phyloP scores from a whole-genome alignment of 1,139 yeast genomes.

The Pichiaceae sp. region DNA sequence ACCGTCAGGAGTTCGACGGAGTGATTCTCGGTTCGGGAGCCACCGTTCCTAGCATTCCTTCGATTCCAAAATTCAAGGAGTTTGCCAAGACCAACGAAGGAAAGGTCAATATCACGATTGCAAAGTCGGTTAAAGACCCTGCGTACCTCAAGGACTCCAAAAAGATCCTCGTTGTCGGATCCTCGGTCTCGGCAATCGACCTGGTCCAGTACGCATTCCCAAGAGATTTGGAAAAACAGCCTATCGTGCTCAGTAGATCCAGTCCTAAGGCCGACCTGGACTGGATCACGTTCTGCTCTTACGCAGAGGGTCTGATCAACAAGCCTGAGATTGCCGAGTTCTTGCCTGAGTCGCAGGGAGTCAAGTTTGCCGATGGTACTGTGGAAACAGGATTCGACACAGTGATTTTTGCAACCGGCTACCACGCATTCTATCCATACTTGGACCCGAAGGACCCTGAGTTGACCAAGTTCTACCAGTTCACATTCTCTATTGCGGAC shows the following conservation, averaged over 20 bases:
- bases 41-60: conserved; percentile 38
- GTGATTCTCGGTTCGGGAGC: conserved; percentile 41
- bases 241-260: conserved; percentile 8
- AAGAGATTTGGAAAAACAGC: conserved; percentile 11
- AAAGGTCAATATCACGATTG: conserved; percentile 18
- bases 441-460: conserved; percentile 14
- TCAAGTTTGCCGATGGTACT: conserved; percentile 30
- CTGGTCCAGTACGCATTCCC: conserved; percentile 42
- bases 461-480: conserved; percentile 27
- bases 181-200: conserved; percentile 43
- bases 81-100: conserved; percentile 30
- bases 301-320: conserved; percentile 9
- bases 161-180: conserved; percentile 41
- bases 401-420: conserved; percentile 40
- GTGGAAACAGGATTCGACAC: conserved; percentile 28
- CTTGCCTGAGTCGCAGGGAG: conserved; percentile 10
- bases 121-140: conserved; percentile 34
- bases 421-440: conserved; percentile 34
- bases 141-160: conserved; percentile 22
- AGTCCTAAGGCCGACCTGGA: background rate
- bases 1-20: conserved; percentile 32
- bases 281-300: conserved; percentile 12
- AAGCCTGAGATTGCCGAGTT: conserved; percentile 15
- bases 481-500: conserved; percentile 34
- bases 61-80: conserved; percentile 32